phyloP scores from a whole-genome alignment of 768 basidiomycete species.

The Vishniacozyma victoriae region DNA sequence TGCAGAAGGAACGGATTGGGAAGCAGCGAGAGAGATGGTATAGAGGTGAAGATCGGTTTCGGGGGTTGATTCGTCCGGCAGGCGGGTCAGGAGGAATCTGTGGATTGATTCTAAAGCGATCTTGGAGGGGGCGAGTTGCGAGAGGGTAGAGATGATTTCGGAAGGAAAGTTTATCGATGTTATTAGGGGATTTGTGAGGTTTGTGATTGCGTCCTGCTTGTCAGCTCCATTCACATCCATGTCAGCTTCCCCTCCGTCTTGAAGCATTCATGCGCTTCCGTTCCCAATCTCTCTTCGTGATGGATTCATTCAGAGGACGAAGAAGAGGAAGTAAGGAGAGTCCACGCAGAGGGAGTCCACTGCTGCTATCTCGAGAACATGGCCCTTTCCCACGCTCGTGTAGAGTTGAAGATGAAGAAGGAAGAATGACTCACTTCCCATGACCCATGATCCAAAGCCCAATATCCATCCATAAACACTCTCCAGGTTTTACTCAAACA shows the following conservation, averaged over 20 bases:
- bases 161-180: constrained; percentile 32
- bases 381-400: too few relatives aligned
- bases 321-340: too few relatives aligned
- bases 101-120: constrained; percentile 18
- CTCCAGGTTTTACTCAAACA: constrained; percentile 35
- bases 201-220: constrained; percentile 18
- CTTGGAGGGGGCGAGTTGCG: constrained; percentile 23
- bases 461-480: constrained; percentile 38
- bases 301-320: too few relatives aligned
- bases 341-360: too few relatives aligned
- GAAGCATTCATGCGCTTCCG: neutral
- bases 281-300: neutral
- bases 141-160: constrained; percentile 16
- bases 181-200: constrained; percentile 31
- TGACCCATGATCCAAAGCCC: constrained; percentile 31
- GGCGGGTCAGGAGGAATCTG: constrained; percentile 13
- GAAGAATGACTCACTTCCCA: constrained; percentile 28
- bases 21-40: constrained; percentile 10
- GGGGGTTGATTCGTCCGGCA: constrained; percentile 5
- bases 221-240: too few relatives aligned
- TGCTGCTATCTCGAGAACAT: too few relatives aligned
- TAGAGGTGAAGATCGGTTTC: constrained; percentile 12
- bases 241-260: neutral
- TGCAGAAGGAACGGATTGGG: constrained; percentile 18
- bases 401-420: neutral